A percentile compares a stretch with the other conserved stretches of the same genome.
These are phyloP conservation scores for Lantana camara DNA, from an alignment of 257 asterid genomes.

Conservation along the genomic window DNA sequence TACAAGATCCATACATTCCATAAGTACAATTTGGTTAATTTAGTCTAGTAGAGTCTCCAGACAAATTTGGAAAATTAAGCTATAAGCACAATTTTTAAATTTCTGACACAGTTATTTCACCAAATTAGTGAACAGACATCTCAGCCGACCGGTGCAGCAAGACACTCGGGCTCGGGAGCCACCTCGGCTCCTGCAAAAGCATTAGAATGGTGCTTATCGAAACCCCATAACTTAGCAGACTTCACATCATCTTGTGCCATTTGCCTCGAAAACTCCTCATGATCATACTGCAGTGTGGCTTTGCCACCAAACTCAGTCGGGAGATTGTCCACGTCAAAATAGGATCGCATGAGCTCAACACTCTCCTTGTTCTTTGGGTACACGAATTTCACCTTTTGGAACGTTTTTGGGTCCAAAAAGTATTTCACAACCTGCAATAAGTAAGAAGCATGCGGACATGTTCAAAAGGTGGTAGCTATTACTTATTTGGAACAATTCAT, in stretches of 20 bases:
- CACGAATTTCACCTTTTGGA: slow-evolving; percentile 93
- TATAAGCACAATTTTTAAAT: slow-evolving; percentile 12
- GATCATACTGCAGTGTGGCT: slow-evolving; percentile 78
- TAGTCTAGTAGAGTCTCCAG: background rate
- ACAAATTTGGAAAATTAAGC: background rate
- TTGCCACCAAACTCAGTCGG: slow-evolving; percentile 92
- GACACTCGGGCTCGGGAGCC: slow-evolving; percentile 53
- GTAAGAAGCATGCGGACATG: background rate
- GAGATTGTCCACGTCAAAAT: slow-evolving; percentile 80
- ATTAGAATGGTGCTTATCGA: slow-evolving; percentile 50
- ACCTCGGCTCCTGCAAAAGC: slow-evolving; percentile 61
- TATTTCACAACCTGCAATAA: slow-evolving; percentile 83
- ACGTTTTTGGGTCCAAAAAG: slow-evolving; percentile 80
- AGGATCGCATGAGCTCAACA: slow-evolving; percentile 76
- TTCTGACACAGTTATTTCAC: background rate
- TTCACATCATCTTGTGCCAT: slow-evolving; percentile 84
- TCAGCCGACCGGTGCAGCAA: slow-evolving; percentile 51
- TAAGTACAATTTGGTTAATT: slow-evolving; percentile 4
- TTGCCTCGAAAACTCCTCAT: slow-evolving; percentile 79
- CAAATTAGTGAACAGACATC: background rate
- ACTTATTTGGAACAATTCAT: too few relatives aligned
- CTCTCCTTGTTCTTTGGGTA: slow-evolving; percentile 91
- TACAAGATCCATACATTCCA: background rate
- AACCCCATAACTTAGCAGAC: slow-evolving; percentile 73
- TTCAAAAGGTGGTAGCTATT: background rate